Evolutionary conservation across 129 eudicot genomes (phyloP).

Genomic region (Tagetes erecta): DNA sequence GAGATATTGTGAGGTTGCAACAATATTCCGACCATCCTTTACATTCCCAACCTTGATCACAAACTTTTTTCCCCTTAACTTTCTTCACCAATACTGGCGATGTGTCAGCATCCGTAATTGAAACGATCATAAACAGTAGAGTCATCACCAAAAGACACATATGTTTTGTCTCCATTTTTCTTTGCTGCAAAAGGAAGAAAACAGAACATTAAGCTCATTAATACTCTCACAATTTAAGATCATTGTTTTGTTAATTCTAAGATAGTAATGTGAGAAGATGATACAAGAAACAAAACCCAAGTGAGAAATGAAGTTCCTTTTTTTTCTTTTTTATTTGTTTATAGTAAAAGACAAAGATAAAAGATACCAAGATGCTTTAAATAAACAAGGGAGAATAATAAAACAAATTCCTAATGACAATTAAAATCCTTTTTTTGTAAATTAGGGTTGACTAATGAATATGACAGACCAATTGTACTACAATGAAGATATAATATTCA

Average conservation of each 20-base stretch:
- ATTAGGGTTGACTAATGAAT: constrained; percentile 13
- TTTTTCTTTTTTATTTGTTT: not conserved
- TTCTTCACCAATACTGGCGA: constrained; percentile 48
- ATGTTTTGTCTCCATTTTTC: constrained; percentile 41
- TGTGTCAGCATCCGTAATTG: constrained; percentile 29
- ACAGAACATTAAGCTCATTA: constrained; percentile 11
- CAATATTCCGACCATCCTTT: constrained; percentile 63
- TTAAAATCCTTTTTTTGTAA: not conserved
- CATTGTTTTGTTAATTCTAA: not conserved
- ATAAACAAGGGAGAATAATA: not conserved
- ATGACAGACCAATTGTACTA: not conserved
- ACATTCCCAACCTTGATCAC: constrained; percentile 91
- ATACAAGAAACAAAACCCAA: not conserved
- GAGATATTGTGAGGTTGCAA: constrained; percentile 82
- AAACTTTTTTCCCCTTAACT: constrained; percentile 65
- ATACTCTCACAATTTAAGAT: not conserved
- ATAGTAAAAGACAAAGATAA: not conserved
- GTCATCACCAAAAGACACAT: constrained; percentile 23
- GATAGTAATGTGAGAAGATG: not conserved
- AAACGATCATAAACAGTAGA: constrained; percentile 28
- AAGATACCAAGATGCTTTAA: not conserved
- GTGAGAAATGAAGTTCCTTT: not conserved
- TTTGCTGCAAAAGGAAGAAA: constrained; percentile 18
- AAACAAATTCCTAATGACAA: not conserved
- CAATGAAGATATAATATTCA: not conserved